Evolutionary conservation across 345 rosid genomes (phyloP), one percentile per base, ranked within the genome.

Genomic region (Boechera retrofracta): DNA sequence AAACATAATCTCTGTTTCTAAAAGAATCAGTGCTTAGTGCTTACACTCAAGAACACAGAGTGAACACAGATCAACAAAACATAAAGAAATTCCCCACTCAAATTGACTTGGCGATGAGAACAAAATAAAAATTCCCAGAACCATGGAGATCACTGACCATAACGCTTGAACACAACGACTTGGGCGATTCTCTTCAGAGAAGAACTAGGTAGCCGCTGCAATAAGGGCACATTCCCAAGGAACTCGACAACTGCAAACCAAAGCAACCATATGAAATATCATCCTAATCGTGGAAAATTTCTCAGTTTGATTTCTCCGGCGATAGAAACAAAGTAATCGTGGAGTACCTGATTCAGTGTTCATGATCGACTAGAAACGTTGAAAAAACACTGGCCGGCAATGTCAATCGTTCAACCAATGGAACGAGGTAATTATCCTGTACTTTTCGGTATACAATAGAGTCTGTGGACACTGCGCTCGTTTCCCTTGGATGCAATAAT

Each of bases 181-280:
- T 85, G 75, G n/a, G 97, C 79, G 44, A 95, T 87, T 73, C 64
- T 83, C 86, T 77, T 81, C n/a, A 90, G 86, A 61, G 88, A 91
- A 36, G 88, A 82, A 48, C 80, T 83, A 5, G 98, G 96, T 2
- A 95, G 82, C 48, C 85, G 84, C 84, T 86, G 96, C 69, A 92
- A 84, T 82, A 95, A 77, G 11, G 91, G 87, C 47, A 95, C 94
- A 66, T 85, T 81, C 28, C 90, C 85, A 52, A 95, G 77, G 71
- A 95, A 91, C 73, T 92, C 96, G 28, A 86, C 76, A 58, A 85
- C 98, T 92, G 85, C 78, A 75, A 67, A 13, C 31, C 60, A 48
- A 71, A 76, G 48, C 53, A 62, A 39, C 12, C 44, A 47, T 42
- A 47, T 28, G 3, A 4, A 9, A 52, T 35, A 3, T 64, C 52